Conservation (phyloP, 805 yeast genomes). For the Candida nanaspora region DNA sequence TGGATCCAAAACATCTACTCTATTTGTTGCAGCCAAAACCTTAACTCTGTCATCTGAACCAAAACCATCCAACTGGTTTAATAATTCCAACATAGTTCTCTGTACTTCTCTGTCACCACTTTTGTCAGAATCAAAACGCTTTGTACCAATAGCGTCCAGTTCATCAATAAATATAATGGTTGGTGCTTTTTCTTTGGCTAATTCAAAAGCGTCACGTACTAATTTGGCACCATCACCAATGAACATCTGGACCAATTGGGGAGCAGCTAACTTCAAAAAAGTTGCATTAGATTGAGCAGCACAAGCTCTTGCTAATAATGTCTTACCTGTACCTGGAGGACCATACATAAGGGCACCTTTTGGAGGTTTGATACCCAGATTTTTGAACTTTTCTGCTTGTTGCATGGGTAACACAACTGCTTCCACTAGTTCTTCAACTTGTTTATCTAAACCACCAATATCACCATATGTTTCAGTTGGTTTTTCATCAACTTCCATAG, state of each 20-base stretch:
- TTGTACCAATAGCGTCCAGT: constrained; percentile 97
- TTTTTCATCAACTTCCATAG: constrained; percentile 98
- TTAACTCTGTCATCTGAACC: constrained; percentile 96
- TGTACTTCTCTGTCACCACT: constrained; percentile 98
- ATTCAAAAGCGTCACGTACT: constrained; percentile 94
- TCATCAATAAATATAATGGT: constrained; percentile 97
- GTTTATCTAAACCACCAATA: constrained; percentile 97
- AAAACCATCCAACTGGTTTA: constrained; percentile 96
- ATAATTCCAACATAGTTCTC: constrained; percentile 96
- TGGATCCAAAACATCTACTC: constrained; percentile 98
- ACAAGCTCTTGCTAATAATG: constrained; percentile 94
- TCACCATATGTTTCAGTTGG: constrained; percentile 97
- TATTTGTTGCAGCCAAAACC: constrained; percentile 95
- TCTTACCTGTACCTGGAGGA: constrained; percentile 99
- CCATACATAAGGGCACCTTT: constrained; percentile 99
- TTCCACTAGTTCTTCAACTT: constrained; percentile 95
- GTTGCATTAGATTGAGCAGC: constrained; percentile 99
- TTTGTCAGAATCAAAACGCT: constrained; percentile 94
- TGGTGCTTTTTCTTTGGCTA: constrained; percentile 98
- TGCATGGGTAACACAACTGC: constrained; percentile 98
- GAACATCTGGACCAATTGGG: constrained; percentile 96
- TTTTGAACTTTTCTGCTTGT: constrained; percentile 93
- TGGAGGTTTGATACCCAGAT: constrained; percentile 93
- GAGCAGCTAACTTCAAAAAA: constrained; percentile 92
- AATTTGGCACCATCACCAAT: constrained; percentile 98